Evolutionary conservation across 805 yeast species (phyloP), one percentile per base, ranked within the genome.

Genomic region (Wickerhamomyces bovis): DNA sequence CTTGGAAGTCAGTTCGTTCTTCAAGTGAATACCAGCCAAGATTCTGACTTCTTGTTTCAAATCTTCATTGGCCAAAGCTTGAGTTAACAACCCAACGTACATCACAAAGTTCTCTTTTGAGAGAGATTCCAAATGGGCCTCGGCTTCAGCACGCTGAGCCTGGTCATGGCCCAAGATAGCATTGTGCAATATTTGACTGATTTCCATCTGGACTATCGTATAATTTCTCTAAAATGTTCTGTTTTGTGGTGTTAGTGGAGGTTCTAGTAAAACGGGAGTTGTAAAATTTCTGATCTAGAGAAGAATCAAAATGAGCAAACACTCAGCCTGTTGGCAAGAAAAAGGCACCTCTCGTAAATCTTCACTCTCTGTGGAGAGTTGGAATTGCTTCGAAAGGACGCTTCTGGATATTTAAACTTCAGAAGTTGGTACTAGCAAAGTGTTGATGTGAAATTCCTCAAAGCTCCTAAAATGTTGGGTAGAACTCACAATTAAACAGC

Each of bases 1-100:
- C 62, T 90, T 92, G 15, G 97, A 81, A 7, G 88, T 80, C 58
- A 92, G 75, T 69, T 87, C 88, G 69, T 92, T 92, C 71, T 92
- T 92, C 60, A 89, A 72, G 19, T 85, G 85, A 52, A 92, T 72
- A 38, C 94, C 95, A 4, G 99, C 96, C 63, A 94, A 77, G 75
- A 89, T 87, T 61, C 98, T 77, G 42, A 89, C 94, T 68, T 92
- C 97, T 6, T 83, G 69, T 57, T 77, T 78, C 46, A 77, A 78
- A 8, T 69, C 62, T 39, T 78, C 83, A 61, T 83, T 81, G 21
- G 82, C 84, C 51, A 94, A 72, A 21, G 85, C 85, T 52, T 79
- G 78, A 35, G 87, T 80, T 64, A 90, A 76, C 56, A 80, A 70
- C 38, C 78, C 78, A 58, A 89, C 68, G 64, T 83, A 92, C 56